Evolutionary conservation across 2,329 filamentous ascomycete species (phyloP), one percentile per base, ranked within the genome.

Genomic region (Penicillium janthinellum): DNA sequence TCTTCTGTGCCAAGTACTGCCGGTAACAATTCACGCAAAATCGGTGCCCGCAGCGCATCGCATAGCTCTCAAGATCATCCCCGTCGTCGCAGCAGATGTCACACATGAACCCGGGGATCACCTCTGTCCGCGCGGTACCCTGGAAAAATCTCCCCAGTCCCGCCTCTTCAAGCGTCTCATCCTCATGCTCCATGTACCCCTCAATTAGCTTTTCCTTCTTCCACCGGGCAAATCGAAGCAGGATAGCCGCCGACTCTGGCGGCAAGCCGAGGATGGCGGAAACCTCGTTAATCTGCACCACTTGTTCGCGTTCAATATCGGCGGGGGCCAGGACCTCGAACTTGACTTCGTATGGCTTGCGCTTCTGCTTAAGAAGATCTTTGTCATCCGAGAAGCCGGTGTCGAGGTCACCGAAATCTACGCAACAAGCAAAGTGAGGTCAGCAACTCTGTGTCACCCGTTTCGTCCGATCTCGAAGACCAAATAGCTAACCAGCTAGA

Each of bases 71-170:
- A 20, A 97, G 79, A 0, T 85, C 87, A 0, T 87, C 82, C 20
- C 85, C 89, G 65, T 99, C 95, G 71, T 98, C 93, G 76, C 90
- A 98, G 80, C 95, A 99, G 65, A 99, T 99, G 62, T 96, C 92
- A 78, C 95, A 99, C 69, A 86, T 82, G 75, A 99, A 99, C 8
- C 88, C 92, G 14, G 86, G 82, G 17, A 94, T 79, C 15, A 82
- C 80, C 73, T 93, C 86, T 3, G 96, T 83, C 70, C 86, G 88
- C 1, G 91, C 90, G 11, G 84, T 82, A 11, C 80, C 79, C 1
- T 80, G 78, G n/a, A 85, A 82, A 61, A 82, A 86, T 56, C 88
- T 84, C 38, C 88, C 89, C 34, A 99, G 79, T 0, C 95, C 95
- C 14, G 94, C 93, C 61, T 88, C 88, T 70, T 96, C 92, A 37